Evolutionary conservation across 805 yeast species (phyloP), one percentile per base, ranked within the genome.

Genomic region (Yamadazyma scolyti): DNA sequence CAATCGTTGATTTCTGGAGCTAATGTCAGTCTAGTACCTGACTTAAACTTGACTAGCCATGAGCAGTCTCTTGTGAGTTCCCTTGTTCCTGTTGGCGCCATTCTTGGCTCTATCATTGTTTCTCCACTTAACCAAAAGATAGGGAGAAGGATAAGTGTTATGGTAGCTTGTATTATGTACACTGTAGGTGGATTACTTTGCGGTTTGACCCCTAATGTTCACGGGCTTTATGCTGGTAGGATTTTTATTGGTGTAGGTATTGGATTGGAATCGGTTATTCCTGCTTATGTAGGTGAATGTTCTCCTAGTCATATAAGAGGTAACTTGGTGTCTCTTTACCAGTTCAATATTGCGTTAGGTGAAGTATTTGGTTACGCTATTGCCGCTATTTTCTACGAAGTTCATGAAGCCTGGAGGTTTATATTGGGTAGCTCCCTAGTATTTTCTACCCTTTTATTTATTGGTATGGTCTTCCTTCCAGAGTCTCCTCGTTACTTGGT

Each of bases 1-100:
- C 85, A 79, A 61, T 75, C 82, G 12, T 65, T 78, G 23, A 79
- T 79, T 37, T 68, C 77, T 16, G 85, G 84, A 48, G 85, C 85
- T 3, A 59, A 67, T 19, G 60, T 73, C 33, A 72, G 73, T 14
- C 68, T 77, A 69, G 60, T 56, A 10, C 50, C 51, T 2, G 65
- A 61, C 15, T 58, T 78, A 19, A 24, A 50, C 19, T 54, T 78
- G 27, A 44, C 60, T 12, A 34, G 57, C 4, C 56, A 61, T 40
- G 64, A 78, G 42, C 58, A 57, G 30, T 77, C 83, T 1, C 61
- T 77, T 38, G 71, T 77, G 12, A 65, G 75, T 22, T 62, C 80
- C 17, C 62, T 75, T 32, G 75, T 78, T 80, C 84, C 85, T n/a
- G 54, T 79, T 27, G 85, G 84, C 42, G 84, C 82, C 20, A 70